Percentiles rank a stretch among this genome's conserved stretches.
phyloP scores from a whole-genome alignment of 495 filamentous ascomycete genomes.

The Penicillium soppii region DNA sequence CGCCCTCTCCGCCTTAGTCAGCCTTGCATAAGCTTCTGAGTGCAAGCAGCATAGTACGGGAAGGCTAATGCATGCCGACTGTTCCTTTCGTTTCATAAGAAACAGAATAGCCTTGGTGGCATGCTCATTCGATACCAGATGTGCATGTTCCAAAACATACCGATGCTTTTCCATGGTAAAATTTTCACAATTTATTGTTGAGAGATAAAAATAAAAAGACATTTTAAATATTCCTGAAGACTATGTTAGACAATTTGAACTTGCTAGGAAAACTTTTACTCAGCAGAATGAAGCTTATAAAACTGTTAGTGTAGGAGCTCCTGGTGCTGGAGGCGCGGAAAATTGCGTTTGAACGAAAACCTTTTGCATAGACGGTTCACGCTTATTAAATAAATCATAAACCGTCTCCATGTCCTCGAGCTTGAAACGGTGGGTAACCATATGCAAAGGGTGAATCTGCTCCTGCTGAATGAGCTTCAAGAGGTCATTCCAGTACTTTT shows the following conservation, averaged over 20 bases:
- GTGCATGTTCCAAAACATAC: not conserved
- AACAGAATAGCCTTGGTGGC: not conserved
- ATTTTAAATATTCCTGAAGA: no score
- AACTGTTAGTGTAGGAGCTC: slow-evolving; percentile 47
- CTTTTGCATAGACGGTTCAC: slow-evolving; percentile 66
- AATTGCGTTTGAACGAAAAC: slow-evolving; percentile 64
- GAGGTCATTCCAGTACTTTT: slow-evolving; percentile 78
- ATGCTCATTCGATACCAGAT: not conserved
- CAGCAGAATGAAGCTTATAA: not conserved
- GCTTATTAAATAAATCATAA: slow-evolving; percentile 66
- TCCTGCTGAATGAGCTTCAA: slow-evolving; percentile 63
- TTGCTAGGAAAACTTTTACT: not conserved
- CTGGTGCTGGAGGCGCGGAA: slow-evolving; percentile 51
- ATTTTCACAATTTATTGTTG: not conserved
- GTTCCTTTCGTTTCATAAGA: not conserved
- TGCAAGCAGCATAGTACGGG: not conserved
- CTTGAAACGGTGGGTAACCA: slow-evolving; percentile 74
- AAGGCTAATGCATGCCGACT: not conserved
- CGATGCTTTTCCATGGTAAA: not conserved
- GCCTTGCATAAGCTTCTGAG: no score
- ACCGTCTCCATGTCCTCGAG: slow-evolving; percentile 70
- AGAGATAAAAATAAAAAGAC: no score
- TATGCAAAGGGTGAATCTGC: slow-evolving; percentile 71
- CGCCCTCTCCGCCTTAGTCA: no score
- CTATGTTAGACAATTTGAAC: not conserved